A percentile compares a stretch with the other conserved stretches of the same genome.
Evolutionary conservation across 1,284 basidiomycete genomes (phyloP).

Genomic region (Golubevia pallescens): DNA sequence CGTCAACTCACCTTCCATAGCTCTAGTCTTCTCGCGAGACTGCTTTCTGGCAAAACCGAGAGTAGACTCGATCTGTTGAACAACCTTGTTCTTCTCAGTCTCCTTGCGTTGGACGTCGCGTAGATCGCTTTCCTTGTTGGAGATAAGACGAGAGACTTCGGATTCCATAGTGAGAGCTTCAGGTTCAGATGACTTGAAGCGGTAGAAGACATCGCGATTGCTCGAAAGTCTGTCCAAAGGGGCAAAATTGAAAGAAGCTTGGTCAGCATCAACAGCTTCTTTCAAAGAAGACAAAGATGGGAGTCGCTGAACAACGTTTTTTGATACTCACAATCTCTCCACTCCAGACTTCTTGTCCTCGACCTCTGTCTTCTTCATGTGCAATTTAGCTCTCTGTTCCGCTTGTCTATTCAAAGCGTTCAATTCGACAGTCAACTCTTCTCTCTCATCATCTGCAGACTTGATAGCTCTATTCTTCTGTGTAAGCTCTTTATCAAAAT

Average conservation of each 20-base stretch:
- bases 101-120: conserved; percentile 23
- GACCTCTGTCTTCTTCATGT: conserved; percentile 26
- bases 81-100: conserved; percentile 18
- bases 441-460: conserved; percentile 40
- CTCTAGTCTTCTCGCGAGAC: conserved; percentile 1
- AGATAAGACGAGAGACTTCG: conserved; percentile 18
- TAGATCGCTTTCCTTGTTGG: conserved; percentile 30
- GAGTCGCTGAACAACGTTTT: conserved; percentile 21
- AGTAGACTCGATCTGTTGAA: conserved; percentile 42
- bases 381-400: conserved; percentile 39
- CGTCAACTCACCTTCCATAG: conserved; percentile 1
- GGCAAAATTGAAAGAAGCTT: no score
- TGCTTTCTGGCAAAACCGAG: conserved; percentile 31
- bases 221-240: conserved; percentile 7
- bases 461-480: conserved; percentile 40
- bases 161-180: conserved; percentile 20
- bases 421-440: conserved; percentile 40
- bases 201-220: conserved; percentile 16
- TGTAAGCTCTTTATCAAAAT: conserved; percentile 38
- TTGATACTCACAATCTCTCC: conserved; percentile 7
- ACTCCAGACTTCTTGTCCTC: neutral
- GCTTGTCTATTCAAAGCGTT: conserved; percentile 47
- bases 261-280: no score
- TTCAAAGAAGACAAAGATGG: no score
- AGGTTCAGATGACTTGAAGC: conserved; percentile 10